Evolutionary conservation across 2,329 filamentous ascomycete species (phyloP).

Genomic region (Sclerotinia sclerotiorum): DNA sequence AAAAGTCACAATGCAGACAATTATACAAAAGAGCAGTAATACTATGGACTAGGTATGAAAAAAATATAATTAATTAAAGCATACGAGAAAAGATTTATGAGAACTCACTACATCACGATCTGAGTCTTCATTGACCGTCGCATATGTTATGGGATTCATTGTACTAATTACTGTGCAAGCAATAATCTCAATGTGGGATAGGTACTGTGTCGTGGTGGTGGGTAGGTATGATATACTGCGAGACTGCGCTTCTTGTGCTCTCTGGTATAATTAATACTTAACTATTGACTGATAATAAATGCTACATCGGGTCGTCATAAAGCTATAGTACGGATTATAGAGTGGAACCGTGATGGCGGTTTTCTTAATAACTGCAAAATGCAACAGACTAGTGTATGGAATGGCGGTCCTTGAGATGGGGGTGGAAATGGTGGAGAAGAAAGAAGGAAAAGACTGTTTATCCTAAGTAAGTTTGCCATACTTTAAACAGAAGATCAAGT

Average conservation of each 20-base stretch:
- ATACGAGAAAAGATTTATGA: neutral
- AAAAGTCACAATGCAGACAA: neutral
- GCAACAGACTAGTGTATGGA: neutral
- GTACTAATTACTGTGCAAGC: neutral
- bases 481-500: no score
- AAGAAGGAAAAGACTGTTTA: neutral
- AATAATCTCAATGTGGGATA: no score
- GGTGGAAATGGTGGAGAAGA: neutral
- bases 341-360: no score
- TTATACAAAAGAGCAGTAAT: neutral
- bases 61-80: neutral
- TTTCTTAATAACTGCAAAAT: neutral
- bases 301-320: neutral
- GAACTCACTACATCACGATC: neutral
- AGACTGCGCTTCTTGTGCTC: neutral
- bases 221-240: neutral
- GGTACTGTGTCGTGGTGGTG: neutral
- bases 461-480: no score
- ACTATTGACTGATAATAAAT: neutral
- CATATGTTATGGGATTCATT: neutral
- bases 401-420: neutral
- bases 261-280: neutral
- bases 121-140: neutral
- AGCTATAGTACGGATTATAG: neutral
- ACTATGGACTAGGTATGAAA: neutral